Conservation (phyloP, 495 filamentous ascomycete genomes). For the Penicillium simplicissimum region DNA sequence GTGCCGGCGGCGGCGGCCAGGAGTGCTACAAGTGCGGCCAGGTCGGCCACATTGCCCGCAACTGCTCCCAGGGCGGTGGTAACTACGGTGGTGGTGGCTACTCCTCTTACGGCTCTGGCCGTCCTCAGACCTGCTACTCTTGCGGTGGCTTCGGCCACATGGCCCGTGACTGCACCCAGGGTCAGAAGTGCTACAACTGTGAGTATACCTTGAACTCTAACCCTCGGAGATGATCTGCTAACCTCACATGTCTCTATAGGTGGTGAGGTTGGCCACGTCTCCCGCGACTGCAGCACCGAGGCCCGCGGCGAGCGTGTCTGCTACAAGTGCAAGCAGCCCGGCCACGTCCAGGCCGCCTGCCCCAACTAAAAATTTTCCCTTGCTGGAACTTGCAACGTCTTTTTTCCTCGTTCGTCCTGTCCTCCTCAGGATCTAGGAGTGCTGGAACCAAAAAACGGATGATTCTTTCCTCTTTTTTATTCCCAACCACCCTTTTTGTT, state of each 20-base stretch:
- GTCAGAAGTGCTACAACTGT: slow-evolving; percentile 99
- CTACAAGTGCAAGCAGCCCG: slow-evolving; percentile 99
- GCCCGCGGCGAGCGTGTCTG: slow-evolving; percentile 88
- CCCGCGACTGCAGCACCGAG: slow-evolving; percentile 92
- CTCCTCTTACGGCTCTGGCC: slow-evolving; percentile 18
- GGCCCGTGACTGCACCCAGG: slow-evolving; percentile 96
- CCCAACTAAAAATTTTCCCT: slow-evolving; percentile 58
- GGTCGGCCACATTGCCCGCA: slow-evolving; percentile 95
- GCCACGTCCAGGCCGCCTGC: slow-evolving; percentile 93
- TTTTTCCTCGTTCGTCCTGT: slow-evolving; percentile 16
- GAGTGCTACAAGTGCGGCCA: slow-evolving; percentile 99
- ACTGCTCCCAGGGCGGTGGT: slow-evolving; percentile 73
- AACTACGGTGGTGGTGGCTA: slow-evolving; percentile 42
- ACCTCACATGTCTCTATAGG: slow-evolving; percentile 37
- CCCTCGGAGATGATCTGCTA: too few species aligned
- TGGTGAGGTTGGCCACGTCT: slow-evolving; percentile 90
- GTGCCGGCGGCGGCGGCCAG: slow-evolving; percentile 55
- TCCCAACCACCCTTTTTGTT: neutral
- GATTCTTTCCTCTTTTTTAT: neutral
- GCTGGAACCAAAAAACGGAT: slow-evolving; percentile 11
- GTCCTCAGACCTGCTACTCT: slow-evolving; percentile 89
- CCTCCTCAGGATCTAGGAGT: slow-evolving; percentile 12
- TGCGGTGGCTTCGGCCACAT: slow-evolving; percentile 97
- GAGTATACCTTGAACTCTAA: slow-evolving; percentile 23
- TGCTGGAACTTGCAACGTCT: slow-evolving; percentile 13